Percentiles rank a stretch among this genome's conserved stretches.
These are phyloP conservation scores for Margaritispora aquatica DNA, from an alignment of 495 filamentous ascomycete species.

Conservation along the genomic window DNA sequence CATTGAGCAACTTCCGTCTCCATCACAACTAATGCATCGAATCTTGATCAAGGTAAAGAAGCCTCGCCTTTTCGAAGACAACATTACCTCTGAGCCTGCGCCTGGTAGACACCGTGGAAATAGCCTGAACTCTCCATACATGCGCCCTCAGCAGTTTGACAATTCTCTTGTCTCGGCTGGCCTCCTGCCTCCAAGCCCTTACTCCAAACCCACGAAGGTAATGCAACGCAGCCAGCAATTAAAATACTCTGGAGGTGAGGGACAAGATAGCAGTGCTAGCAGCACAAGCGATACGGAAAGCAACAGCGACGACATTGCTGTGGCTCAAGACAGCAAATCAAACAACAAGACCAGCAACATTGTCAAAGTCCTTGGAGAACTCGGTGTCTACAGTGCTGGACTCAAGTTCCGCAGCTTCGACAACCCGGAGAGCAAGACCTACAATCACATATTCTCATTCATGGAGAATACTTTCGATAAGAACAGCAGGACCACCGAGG, in stretches of 20 bases:
- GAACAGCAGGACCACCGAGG: slow-evolving; percentile 62
- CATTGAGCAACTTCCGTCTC: slow-evolving; percentile 65
- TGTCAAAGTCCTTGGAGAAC: slow-evolving; percentile 69
- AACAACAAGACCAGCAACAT: slow-evolving; percentile 79
- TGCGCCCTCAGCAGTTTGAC: slow-evolving; percentile 51
- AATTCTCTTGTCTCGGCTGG: slow-evolving; percentile 44
- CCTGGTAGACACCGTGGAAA: slow-evolving; percentile 59
- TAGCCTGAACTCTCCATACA: slow-evolving; percentile 72
- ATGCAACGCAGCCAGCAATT: slow-evolving; percentile 9
- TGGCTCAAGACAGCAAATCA: slow-evolving; percentile 40
- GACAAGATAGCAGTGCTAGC: slow-evolving; percentile 42
- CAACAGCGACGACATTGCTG: slow-evolving; percentile 41
- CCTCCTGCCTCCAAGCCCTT: slow-evolving; percentile 52
- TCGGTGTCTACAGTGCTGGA: slow-evolving; percentile 85
- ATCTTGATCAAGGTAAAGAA: slow-evolving; percentile 94
- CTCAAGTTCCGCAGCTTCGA: slow-evolving; percentile 74
- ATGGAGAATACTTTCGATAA: slow-evolving; percentile 77
- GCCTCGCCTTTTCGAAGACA: slow-evolving; percentile 36
- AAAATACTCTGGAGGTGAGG: slow-evolving; percentile 23
- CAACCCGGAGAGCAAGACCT: slow-evolving; percentile 66
- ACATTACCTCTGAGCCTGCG: slow-evolving; percentile 31
- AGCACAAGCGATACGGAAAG: slow-evolving; percentile 54
- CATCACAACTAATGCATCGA: slow-evolving; percentile 72
- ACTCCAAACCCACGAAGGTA: slow-evolving; percentile 21
- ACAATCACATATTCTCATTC: slow-evolving; percentile 93